A percentile compares a stretch with the other conserved stretches of the same genome.
Evolutionary conservation across 2,329 filamentous ascomycete species (phyloP).

Genomic region (Alternaria arbusti): DNA sequence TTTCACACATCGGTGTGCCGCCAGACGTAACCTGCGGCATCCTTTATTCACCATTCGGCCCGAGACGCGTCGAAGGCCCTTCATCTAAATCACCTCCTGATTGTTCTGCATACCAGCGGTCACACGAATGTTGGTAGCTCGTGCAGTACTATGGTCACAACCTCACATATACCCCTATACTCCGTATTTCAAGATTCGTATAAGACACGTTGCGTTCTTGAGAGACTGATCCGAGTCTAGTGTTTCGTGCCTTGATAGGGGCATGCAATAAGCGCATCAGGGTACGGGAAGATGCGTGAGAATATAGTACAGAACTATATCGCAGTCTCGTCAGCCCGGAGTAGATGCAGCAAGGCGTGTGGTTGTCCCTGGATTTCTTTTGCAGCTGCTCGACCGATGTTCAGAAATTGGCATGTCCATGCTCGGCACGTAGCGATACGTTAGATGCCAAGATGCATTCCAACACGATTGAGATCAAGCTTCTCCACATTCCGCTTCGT

Average conservation of each 20-base stretch:
- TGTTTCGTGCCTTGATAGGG: constrained; percentile 14
- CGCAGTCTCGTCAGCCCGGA: constrained; percentile 16
- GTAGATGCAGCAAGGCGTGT: constrained; percentile 17
- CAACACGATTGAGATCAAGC: constrained; percentile 9
- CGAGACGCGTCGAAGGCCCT: not conserved
- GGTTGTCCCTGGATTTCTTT: constrained; percentile 21
- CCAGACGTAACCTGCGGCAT: not conserved
- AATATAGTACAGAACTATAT: constrained; percentile 6
- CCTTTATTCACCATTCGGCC: not conserved
- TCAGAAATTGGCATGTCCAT: constrained; percentile 24
- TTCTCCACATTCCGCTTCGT: constrained; percentile 23
- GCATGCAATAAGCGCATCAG: constrained; percentile 25
- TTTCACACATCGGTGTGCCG: not conserved
- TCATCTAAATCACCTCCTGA: not conserved
- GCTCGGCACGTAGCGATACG: constrained; percentile 31
- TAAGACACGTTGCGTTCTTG: constrained; percentile 8
- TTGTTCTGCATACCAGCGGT: constrained; percentile 7
- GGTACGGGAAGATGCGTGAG: constrained; percentile 26
- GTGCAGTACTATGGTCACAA: constrained; percentile 26
- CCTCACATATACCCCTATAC: constrained; percentile 32
- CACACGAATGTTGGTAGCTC: constrained; percentile 10
- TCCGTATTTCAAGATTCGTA: constrained; percentile 3
- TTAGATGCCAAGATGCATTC: constrained; percentile 10
- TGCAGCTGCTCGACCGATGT: constrained; percentile 18
- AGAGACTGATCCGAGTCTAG: constrained; percentile 17